Base-by-base conservation (phyloP, 371 early-diverging fungal genomes). In the Umbelopsis sp. region DNA sequence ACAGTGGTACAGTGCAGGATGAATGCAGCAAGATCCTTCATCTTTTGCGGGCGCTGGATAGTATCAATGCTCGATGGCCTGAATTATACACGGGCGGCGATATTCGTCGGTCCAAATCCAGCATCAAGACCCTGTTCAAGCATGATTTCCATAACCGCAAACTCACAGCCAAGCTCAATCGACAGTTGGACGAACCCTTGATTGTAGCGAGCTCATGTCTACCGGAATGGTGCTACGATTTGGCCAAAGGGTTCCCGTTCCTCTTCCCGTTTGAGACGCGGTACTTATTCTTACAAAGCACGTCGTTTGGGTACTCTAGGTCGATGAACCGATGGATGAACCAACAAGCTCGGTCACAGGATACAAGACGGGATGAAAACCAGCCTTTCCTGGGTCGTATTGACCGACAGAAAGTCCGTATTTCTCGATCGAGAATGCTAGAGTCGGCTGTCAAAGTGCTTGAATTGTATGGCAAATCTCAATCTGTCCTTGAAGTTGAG, bases 121-220 rank as follows among this genome's bases (percentile, higher is more conserved):
- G 25, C 20, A 38, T 66, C 24, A 51, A 48, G n/a, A 44, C 66
- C 5, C 44, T 66, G 66, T 45, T 38, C 50, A 45, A 50, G 6
- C 57, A 78, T 12, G 86, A 84, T 24, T 96, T 96, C 77, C 69
- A 88, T 70, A 96, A 94, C 75, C 84, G 85, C 46, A 94, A 93
- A 71, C 73, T 97, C 32, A 85, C 92, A 0, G 92, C 94, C 44
- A 96, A 96, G 74, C 79, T 95, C 50, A 89, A 86, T 32, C 87
- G 94, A 2, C 96, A 96, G 68, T 72, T 97, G 25, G 91, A 93
- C 73, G 96, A 96, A 65, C 93, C 94, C 1, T 82, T 96, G 37
- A 91, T 95, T 68, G 95, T 96, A 0, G 94, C 93, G 2, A 90
- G 93, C 62, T 78, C 86, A 9, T 91, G 92, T 46, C 78, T 94